phyloP scores from a whole-genome alignment of 352 stramenopile species.

The Globisporangium iwayamae region DNA sequence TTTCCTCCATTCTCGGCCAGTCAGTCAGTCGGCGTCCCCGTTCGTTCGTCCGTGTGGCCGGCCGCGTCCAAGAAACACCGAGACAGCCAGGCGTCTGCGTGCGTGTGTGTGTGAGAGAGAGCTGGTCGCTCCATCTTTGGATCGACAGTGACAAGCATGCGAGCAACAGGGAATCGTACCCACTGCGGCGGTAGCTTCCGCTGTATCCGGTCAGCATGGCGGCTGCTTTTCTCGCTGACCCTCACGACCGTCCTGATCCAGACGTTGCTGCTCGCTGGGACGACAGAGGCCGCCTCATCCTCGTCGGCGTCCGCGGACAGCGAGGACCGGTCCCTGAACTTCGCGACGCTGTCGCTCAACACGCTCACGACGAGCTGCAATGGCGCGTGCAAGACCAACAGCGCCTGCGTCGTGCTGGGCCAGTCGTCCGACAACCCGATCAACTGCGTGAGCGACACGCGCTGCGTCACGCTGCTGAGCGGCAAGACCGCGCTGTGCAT shows the following conservation, averaged over 20 bases:
- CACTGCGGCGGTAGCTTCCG: background rate
- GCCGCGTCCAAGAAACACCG: background rate
- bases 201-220: background rate
- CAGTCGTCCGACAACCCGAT: conserved; percentile 53
- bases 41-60: background rate
- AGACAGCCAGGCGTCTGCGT: background rate
- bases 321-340: conserved; percentile 12
- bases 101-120: background rate
- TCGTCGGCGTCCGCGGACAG: conserved; percentile 3
- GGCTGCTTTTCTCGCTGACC: background rate
- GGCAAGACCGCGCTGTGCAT: conserved; percentile 66
- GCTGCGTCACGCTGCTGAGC: conserved; percentile 62
- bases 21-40: too few relatives aligned
- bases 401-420: conserved; percentile 64
- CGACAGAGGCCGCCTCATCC: conserved; percentile 9
- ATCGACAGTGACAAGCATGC: background rate
- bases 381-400: conserved; percentile 52
- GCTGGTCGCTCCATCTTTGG: background rate
- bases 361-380: conserved; percentile 77
- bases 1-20: too few relatives aligned
- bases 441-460: conserved; percentile 73
- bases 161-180: background rate
- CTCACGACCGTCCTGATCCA: background rate
- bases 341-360: conserved; percentile 36
- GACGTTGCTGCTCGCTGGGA: background rate